Evolutionary conservation across 2,329 filamentous ascomycete genomes (phyloP).

Genomic region (Orbilia brochopaga): DNA sequence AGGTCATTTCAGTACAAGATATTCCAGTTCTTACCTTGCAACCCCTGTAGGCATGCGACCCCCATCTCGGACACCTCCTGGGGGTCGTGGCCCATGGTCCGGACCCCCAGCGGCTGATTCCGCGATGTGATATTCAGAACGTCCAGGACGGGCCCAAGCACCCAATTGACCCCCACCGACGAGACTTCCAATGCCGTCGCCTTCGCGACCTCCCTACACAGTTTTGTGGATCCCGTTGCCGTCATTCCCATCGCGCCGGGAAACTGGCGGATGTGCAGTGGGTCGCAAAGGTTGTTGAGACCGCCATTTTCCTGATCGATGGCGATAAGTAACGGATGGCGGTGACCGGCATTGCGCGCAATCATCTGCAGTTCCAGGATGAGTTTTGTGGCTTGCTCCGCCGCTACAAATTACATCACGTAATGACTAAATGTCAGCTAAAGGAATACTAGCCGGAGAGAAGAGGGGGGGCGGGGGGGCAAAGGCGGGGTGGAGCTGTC

Average conservation of each 20-base stretch:
- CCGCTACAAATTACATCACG: conserved; percentile 66
- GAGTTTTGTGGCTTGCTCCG: conserved; percentile 83
- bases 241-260: conserved; percentile 96
- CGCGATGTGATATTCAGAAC: conserved; percentile 65
- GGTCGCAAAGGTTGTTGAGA: conserved; percentile 51
- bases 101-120: conserved; percentile 87
- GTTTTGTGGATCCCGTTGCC: conserved; percentile 80
- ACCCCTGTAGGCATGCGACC: conserved; percentile 83
- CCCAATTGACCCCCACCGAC: conserved; percentile 93
- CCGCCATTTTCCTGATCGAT: conserved; percentile 93
- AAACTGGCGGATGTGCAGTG: conserved; percentile 67
- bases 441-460: conserved; percentile 21
- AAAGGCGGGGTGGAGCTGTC: background rate
- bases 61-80: conserved; percentile 94
- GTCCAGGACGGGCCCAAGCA: conserved; percentile 90
- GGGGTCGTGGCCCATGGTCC: conserved; percentile 88
- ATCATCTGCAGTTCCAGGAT: conserved; percentile 92
- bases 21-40: conserved; percentile 30
- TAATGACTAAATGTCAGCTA: background rate
- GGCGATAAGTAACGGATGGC: conserved; percentile 85
- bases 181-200: conserved; percentile 91
- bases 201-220: conserved; percentile 88
- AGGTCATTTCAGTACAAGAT: no score
- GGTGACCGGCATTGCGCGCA: conserved; percentile 86
- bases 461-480: conserved; percentile 19